Evolutionary conservation across 2,329 filamentous ascomycete species (phyloP).

Genomic region (Talaromyces funiculosus): DNA sequence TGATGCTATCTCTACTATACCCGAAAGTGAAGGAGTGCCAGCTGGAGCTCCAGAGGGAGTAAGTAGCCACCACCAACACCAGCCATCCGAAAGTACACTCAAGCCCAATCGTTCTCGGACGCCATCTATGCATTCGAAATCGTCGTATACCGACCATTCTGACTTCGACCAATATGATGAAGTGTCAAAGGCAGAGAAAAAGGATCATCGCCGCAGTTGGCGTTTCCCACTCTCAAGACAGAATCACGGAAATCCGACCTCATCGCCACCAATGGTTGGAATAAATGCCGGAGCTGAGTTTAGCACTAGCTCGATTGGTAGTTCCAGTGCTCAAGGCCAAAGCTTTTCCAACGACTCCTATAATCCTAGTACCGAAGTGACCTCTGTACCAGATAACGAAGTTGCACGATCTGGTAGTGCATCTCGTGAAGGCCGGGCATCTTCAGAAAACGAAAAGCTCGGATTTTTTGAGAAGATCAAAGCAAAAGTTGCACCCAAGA

Average conservation of each 20-base stretch:
- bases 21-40: neutral
- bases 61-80: slow-evolving; percentile 28
- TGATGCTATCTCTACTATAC: slow-evolving; percentile 9
- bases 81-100: slow-evolving; percentile 48
- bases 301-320: slow-evolving; percentile 64
- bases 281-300: slow-evolving; percentile 59
- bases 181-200: slow-evolving; percentile 49
- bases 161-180: slow-evolving; percentile 72
- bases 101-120: slow-evolving; percentile 68
- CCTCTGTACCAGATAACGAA: slow-evolving; percentile 35
- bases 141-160: slow-evolving; percentile 70
- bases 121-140: slow-evolving; percentile 67
- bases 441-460: slow-evolving; percentile 48
- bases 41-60: slow-evolving; percentile 15
- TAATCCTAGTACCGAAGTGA: slow-evolving; percentile 33
- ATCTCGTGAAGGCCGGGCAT: slow-evolving; percentile 22
- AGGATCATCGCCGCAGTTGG: slow-evolving; percentile 67
- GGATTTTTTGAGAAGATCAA: slow-evolving; percentile 61
- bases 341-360: slow-evolving; percentile 42
- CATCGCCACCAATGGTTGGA: slow-evolving; percentile 41
- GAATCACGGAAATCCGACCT: slow-evolving; percentile 31
- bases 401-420: slow-evolving; percentile 27
- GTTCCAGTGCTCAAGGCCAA: slow-evolving; percentile 45
- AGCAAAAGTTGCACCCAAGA: slow-evolving; percentile 53
- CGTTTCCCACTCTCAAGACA: slow-evolving; percentile 55